Conservation (phyloP, 495 filamentous ascomycete species). For the Penicillium parvum region DNA sequence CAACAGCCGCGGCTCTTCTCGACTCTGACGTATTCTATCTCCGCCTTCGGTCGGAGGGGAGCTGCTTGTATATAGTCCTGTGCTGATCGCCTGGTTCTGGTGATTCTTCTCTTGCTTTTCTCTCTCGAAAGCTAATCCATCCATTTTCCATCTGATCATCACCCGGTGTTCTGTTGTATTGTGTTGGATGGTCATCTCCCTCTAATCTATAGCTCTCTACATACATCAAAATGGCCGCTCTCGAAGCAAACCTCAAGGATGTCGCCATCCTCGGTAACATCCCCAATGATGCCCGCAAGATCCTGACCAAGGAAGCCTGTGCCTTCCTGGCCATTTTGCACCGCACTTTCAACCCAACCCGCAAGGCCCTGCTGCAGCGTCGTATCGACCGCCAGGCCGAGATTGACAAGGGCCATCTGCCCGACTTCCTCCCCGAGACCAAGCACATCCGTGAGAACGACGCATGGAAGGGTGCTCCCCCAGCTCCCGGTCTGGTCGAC, state of each 20-base stretch:
- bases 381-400: slow-evolving; percentile 85
- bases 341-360: slow-evolving; percentile 85
- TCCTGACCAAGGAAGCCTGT: slow-evolving; percentile 85
- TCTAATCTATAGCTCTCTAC: neutral
- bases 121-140: neutral
- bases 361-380: slow-evolving; percentile 85
- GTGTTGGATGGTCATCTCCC: slow-evolving; percentile 2
- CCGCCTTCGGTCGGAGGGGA: slow-evolving; percentile 22
- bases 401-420: slow-evolving; percentile 86
- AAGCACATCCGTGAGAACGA: slow-evolving; percentile 92
- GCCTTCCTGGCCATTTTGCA: slow-evolving; percentile 94
- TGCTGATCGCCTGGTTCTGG: neutral
- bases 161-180: no score
- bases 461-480: slow-evolving; percentile 90
- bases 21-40: slow-evolving; percentile 35
- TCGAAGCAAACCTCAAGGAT: slow-evolving; percentile 77
- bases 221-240: slow-evolving; percentile 56
- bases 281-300: slow-evolving; percentile 75
- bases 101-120: neutral
- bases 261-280: slow-evolving; percentile 79
- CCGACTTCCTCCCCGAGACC: slow-evolving; percentile 95
- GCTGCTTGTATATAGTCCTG: slow-evolving; percentile 20
- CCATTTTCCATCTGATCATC: no score
- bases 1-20: slow-evolving; percentile 33
- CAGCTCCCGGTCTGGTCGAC: slow-evolving; percentile 90